phyloP scores from a whole-genome alignment of 2,329 filamentous ascomycete species.

The Aureobasidium mangrovei region DNA sequence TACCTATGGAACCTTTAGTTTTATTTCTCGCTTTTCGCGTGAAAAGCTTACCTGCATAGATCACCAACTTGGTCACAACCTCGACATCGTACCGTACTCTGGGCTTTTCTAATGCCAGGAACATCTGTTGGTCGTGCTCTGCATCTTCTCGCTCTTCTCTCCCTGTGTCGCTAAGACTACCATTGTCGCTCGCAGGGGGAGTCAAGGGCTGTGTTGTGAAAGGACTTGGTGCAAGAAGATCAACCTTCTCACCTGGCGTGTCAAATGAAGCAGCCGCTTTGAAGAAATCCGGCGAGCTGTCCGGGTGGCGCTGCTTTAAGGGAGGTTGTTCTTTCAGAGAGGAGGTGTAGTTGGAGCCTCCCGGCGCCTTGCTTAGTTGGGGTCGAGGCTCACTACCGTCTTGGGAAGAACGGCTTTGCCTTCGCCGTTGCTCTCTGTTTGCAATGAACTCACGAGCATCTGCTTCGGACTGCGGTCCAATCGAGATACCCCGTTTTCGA shows the following conservation, averaged over 20 bases:
- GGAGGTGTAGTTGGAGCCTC: neutral
- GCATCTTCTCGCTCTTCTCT: constrained; percentile 27
- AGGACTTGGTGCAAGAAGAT: neutral
- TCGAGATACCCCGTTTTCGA: constrained; percentile 71
- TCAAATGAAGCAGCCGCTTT: neutral
- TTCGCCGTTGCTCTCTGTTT: constrained; percentile 65
- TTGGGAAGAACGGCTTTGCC: constrained; percentile 46
- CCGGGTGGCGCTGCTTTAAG: neutral
- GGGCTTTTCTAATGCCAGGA: constrained; percentile 73
- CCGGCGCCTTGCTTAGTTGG: neutral
- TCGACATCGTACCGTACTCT: constrained; percentile 96
- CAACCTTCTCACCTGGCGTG: neutral
- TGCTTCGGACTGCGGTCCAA: constrained; percentile 90
- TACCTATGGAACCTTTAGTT: constrained; percentile 46
- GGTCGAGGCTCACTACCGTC: constrained; percentile 15
- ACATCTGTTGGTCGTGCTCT: constrained; percentile 55
- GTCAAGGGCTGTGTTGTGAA: constrained; percentile 20
- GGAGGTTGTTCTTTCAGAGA: neutral
- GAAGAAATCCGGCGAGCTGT: neutral
- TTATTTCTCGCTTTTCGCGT: neutral
- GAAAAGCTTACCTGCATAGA: constrained; percentile 71
- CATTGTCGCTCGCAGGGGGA: constrained; percentile 25
- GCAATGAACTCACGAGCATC: constrained; percentile 94
- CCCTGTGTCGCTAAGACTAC: constrained; percentile 14
- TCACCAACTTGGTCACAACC: constrained; percentile 90